Evolutionary conservation across 257 asterid genomes (phyloP), one percentile per base, ranked within the genome.

Genomic region (Rubia yunnanensis): DNA sequence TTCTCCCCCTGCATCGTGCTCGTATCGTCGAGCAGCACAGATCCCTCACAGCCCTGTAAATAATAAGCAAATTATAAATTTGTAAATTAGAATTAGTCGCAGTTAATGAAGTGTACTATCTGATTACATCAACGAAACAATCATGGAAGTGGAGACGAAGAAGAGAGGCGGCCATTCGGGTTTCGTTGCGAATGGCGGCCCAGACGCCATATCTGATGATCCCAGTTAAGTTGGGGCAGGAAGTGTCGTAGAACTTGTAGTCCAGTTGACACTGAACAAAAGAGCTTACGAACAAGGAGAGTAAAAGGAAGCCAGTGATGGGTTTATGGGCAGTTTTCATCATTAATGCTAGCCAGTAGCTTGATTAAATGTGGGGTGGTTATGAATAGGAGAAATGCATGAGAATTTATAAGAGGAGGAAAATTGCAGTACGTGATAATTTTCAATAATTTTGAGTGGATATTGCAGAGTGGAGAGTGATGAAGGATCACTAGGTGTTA

Each of bases 121-220:
- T 24, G 23, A 20, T 55, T 84, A 88, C 94, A 54, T 81, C 65
- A 54, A 86, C 88, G 68, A 88, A 83, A 64, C 94, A 88, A 81
- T 88, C 96, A 36, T 88, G 95, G 79, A 88, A 88, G 72, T 85
- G 90, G 9, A 88, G 67, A 61, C 95, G 92, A 34, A 88, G 79
- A 67, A 88, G 75, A 73, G 96, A 88, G 63, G 94, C 96, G 20
- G 96, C 94, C 68, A 86, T 74, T 77, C 96, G 84, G 8, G 94
- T 80, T 57, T 88, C 96, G 53, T 84, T 88, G n/a, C 74, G 64
- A 48, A 88, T 77, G 70, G 96, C 94, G 31, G 91, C 77, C 87
- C 82, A 77, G 69, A 88, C 83, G n/a, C 82, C 86, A 18, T 60
- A 54, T 26, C 79, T 77, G 30, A 88, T 85, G 31, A 88, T 79